These are phyloP conservation scores for Fusarium piperis DNA, from an alignment of 2,329 filamentous ascomycete species.

Conservation along the genomic window DNA sequence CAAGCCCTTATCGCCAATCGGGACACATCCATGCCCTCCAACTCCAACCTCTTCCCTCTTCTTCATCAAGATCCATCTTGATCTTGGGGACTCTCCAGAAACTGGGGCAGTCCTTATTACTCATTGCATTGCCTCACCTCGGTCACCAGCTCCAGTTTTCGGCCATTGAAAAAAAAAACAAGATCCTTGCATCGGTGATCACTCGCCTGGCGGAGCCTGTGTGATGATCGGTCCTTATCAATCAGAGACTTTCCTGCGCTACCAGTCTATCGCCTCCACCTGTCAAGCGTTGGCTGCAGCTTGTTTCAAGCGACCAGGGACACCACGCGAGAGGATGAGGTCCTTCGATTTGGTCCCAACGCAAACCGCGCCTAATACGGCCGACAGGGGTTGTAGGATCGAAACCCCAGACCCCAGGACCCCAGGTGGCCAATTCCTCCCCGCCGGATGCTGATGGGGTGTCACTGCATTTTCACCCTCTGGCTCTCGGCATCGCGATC, in stretches of 20 bases:
- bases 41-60: not conserved
- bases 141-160: not conserved
- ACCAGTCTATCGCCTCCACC: constrained; percentile 9
- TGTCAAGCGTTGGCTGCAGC: constrained; percentile 9
- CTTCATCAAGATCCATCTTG: not conserved
- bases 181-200: not conserved
- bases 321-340: constrained; percentile 24
- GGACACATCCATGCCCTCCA: constrained; percentile 8
- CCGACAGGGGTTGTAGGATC: constrained; percentile 16
- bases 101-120: not conserved
- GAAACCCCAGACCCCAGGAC: constrained; percentile 24
- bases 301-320: constrained; percentile 4
- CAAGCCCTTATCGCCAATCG: constrained; percentile 2
- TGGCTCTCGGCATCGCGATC: constrained; percentile 11
- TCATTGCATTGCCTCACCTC: not conserved
- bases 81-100: not conserved
- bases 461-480: constrained; percentile 12
- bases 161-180: not conserved
- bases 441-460: constrained; percentile 20
- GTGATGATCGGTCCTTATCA: constrained; percentile 11
- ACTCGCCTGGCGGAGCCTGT: not conserved
- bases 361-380: constrained; percentile 10
- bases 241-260: not conserved
- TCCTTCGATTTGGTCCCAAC: constrained; percentile 15
- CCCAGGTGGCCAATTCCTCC: constrained; percentile 12